Evolutionary conservation across 2,329 filamentous ascomycete genomes (phyloP).

Genomic region (Clarireedia hainanense): DNA sequence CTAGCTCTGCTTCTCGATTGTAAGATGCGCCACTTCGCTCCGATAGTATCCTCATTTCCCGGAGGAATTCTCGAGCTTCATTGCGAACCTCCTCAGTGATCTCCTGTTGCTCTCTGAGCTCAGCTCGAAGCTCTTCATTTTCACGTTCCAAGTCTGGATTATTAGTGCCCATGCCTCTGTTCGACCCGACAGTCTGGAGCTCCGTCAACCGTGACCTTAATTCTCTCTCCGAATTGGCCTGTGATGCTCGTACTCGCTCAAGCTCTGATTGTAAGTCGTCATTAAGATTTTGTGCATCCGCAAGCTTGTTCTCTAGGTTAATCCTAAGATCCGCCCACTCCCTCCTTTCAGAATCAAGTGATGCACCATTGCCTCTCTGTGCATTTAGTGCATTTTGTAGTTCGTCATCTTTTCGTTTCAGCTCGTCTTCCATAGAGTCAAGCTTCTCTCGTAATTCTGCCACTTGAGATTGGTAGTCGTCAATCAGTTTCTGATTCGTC

Average conservation of each 20-base stretch:
- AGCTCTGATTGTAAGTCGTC: conserved; percentile 73
- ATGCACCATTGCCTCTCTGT: conserved; percentile 46
- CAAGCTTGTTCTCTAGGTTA: conserved; percentile 64
- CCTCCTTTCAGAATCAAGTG: conserved; percentile 55
- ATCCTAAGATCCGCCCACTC: conserved; percentile 61
- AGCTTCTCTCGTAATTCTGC: conserved; percentile 67
- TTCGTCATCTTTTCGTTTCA: conserved; percentile 67
- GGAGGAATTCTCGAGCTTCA: conserved; percentile 74
- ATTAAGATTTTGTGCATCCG: conserved; percentile 69
- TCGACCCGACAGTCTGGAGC: conserved; percentile 29
- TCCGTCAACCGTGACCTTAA: conserved; percentile 58
- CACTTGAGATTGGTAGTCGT: conserved; percentile 75
- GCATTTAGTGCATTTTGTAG: conserved; percentile 51
- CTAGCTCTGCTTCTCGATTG: conserved; percentile 74
- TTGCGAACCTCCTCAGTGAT: conserved; percentile 80
- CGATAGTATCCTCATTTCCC: conserved; percentile 83
- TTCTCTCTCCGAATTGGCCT: conserved; percentile 53
- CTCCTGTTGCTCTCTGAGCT: conserved; percentile 66
- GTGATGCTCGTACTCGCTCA: conserved; percentile 62
- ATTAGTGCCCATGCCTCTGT: conserved; percentile 23
- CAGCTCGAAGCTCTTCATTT: conserved; percentile 59
- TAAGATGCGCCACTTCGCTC: conserved; percentile 70
- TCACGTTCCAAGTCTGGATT: conserved; percentile 51
- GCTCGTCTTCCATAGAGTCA: conserved; percentile 57
- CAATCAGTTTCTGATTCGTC: conserved; percentile 62